Evolutionary conservation across 2,329 filamentous ascomycete genomes (phyloP).

Genomic region (Fusarium lyarnte): DNA sequence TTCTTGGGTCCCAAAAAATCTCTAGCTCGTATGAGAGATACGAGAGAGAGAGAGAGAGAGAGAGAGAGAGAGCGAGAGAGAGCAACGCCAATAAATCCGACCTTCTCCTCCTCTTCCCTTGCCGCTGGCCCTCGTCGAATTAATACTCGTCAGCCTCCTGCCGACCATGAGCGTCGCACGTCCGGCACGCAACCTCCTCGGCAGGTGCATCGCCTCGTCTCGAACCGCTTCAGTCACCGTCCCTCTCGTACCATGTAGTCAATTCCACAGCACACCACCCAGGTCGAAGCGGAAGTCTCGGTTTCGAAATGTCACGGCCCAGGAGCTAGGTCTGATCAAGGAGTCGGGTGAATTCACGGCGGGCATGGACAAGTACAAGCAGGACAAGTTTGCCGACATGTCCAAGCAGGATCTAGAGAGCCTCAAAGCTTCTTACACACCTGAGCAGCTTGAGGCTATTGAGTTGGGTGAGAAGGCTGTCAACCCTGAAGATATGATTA

Average conservation of each 20-base stretch:
- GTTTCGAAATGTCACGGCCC: slow-evolving; percentile 63
- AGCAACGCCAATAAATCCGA: slow-evolving; percentile 18
- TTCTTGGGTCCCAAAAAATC: slow-evolving; percentile 46
- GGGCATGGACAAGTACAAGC: slow-evolving; percentile 56
- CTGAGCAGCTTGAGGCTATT: slow-evolving; percentile 83
- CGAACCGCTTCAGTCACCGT: slow-evolving; percentile 35
- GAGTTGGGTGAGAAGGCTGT: slow-evolving; percentile 82
- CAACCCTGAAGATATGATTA: slow-evolving; percentile 75
- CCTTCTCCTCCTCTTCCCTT: neutral
- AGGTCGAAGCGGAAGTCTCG: slow-evolving; percentile 59
- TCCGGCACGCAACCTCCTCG: slow-evolving; percentile 63
- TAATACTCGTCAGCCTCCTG: slow-evolving; percentile 14
- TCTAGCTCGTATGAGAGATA: slow-evolving; percentile 44
- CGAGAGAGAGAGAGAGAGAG: slow-evolving; percentile 9
- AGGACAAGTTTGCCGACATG: slow-evolving; percentile 69
- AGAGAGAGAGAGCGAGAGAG: neutral
- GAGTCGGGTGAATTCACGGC: slow-evolving; percentile 44
- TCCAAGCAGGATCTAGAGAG: slow-evolving; percentile 70
- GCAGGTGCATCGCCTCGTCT: slow-evolving; percentile 57
- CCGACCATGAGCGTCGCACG: slow-evolving; percentile 65
- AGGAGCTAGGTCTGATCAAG: slow-evolving; percentile 60
- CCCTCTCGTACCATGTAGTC: slow-evolving; percentile 48
- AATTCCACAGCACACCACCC: slow-evolving; percentile 63
- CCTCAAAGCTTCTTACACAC: slow-evolving; percentile 76
- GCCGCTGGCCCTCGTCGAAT: neutral